phyloP scores from a whole-genome alignment of 345 rosid genomes.

The Heritiera fomes region DNA sequence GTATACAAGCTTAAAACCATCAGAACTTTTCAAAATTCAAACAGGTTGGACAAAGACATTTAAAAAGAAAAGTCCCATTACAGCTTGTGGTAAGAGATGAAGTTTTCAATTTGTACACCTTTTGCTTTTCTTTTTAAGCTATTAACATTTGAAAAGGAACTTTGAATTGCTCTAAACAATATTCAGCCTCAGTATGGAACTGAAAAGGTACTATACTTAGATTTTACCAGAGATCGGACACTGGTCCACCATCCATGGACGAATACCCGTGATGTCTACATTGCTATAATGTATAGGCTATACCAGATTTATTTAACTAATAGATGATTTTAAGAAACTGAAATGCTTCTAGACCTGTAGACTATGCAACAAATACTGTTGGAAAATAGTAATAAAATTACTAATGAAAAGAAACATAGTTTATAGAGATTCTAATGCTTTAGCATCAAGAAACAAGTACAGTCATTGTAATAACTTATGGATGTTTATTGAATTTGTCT shows the following conservation, averaged over 20 bases:
- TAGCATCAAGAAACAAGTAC: not conserved
- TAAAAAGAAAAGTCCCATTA: not conserved
- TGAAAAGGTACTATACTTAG: not conserved
- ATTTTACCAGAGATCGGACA: not conserved
- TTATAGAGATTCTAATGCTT: not conserved
- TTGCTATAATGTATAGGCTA: not conserved
- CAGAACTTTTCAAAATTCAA: not conserved
- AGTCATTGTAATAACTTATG: not conserved
- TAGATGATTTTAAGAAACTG: not conserved
- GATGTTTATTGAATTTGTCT: not conserved
- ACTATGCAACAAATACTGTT: not conserved
- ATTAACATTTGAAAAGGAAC: not conserved
- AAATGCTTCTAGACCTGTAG: not conserved
- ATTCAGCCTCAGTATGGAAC: not conserved
- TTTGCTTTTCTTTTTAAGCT: not conserved
- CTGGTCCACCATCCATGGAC: not conserved
- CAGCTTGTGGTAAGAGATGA: not conserved
- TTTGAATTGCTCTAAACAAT: not conserved
- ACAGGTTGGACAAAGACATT: not conserved
- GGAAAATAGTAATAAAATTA: not conserved
- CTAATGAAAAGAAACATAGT: not conserved
- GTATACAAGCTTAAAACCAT: conserved; percentile 14
- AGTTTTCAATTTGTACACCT: not conserved
- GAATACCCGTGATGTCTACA: not conserved
- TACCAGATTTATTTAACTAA: not conserved